Evolutionary conservation across 208 protist genomes (phyloP).

Genomic region (Trichomonas gallinae): DNA sequence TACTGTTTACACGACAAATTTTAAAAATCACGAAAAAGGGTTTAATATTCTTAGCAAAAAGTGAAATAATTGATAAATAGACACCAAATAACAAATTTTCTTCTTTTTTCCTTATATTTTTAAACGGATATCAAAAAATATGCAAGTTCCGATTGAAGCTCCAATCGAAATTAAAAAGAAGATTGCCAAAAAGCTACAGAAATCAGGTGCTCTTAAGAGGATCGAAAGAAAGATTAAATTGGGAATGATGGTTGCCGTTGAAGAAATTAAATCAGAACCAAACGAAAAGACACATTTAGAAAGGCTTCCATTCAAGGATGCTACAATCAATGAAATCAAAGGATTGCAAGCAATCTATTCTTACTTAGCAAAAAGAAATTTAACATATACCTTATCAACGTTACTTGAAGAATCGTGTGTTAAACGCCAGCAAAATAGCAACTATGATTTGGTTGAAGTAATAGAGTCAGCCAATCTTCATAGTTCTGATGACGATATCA

Average conservation of each 20-base stretch:
- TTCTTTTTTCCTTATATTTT: neutral
- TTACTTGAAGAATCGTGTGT: neutral
- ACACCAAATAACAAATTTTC: no score
- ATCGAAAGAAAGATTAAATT: conserved; percentile 21
- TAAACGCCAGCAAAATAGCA: neutral
- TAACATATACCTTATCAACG: neutral
- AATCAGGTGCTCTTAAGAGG: neutral
- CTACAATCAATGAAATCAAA: neutral
- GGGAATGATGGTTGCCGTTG: neutral
- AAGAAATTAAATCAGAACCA: neutral
- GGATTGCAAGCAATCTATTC: neutral
- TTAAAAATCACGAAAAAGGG: no score
- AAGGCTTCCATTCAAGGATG: neutral
- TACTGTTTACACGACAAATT: no score
- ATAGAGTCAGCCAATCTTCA: neutral
- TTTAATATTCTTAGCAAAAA: no score
- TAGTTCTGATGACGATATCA: neutral
- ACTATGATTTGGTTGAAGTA: neutral
- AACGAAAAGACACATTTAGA: neutral
- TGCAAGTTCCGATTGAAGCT: neutral
- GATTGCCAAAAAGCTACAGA: conserved; percentile 11
- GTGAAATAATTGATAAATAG: no score
- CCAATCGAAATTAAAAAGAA: conserved; percentile 21
- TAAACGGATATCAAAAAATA: neutral
- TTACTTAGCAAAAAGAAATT: neutral